phyloP scores from a whole-genome alignment of 441 rosid genomes.

The Mallotus repandus region DNA sequence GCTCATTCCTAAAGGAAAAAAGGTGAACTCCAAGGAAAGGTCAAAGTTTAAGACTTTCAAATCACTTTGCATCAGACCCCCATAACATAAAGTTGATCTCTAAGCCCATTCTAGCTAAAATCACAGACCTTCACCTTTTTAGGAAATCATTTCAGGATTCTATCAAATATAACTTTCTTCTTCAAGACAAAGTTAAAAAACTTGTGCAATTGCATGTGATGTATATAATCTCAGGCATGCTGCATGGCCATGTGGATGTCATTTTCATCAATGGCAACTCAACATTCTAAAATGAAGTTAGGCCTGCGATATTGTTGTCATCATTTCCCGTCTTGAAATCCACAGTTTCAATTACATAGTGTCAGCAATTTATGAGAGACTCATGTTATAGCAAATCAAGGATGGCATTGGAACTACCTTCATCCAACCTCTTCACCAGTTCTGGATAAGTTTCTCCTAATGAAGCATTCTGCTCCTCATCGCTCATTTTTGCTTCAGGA shows the following conservation, averaged over 20 bases:
- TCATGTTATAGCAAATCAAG: constrained; percentile 10
- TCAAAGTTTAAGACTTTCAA: not conserved
- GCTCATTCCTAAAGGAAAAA: not conserved
- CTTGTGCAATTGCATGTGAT: not conserved
- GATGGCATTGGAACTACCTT: constrained; percentile 45
- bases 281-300: not conserved
- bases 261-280: not conserved
- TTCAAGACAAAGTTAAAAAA: not conserved
- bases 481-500: constrained; percentile 69
- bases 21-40: not conserved
- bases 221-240: not conserved
- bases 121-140: not conserved
- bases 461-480: constrained; percentile 58
- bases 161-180: not conserved
- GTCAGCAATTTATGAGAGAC: not conserved
- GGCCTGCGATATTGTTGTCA: not conserved
- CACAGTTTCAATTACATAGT: constrained; percentile 1
- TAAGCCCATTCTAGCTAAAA: not conserved
- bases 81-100: not conserved
- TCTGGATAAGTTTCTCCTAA: constrained; percentile 64
- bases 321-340: constrained; percentile 1
- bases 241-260: not conserved
- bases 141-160: not conserved
- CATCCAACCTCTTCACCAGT: constrained; percentile 63
- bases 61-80: not conserved